A percentile compares a stretch with the other conserved stretches of the same genome.
phyloP scores from a whole-genome alignment of 1,284 basidiomycete species.

The Cryptococcus sp. region DNA sequence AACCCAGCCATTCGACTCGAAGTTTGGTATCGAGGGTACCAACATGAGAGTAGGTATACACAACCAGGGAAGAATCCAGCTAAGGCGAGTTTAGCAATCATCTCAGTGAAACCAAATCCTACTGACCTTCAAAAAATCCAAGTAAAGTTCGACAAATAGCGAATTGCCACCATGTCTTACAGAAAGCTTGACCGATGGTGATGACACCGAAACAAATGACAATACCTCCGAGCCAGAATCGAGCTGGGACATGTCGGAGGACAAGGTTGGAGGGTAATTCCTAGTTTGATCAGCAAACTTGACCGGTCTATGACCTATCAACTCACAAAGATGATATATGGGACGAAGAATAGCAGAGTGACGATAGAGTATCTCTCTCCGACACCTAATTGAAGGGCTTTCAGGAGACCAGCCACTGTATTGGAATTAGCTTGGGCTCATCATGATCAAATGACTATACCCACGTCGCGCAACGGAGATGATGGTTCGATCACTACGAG shows the following conservation, averaged over 20 bases:
- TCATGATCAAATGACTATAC: conserved; percentile 5
- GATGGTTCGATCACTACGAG: conserved; percentile 33
- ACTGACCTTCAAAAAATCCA: conserved; percentile 43
- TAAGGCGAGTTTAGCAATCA: neutral
- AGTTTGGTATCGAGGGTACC: conserved; percentile 51
- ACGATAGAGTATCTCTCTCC: conserved; percentile 45
- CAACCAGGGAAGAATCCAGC: conserved; percentile 38
- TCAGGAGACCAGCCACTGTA: conserved; percentile 31
- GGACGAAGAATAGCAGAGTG: conserved; percentile 42
- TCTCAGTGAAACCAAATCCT: conserved; percentile 21
- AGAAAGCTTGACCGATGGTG: conserved; percentile 58
- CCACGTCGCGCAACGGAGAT: conserved; percentile 26
- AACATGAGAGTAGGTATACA: conserved; percentile 49
- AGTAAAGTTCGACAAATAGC: conserved; percentile 46
- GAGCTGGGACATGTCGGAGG: conserved; percentile 43
- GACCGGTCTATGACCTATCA: neutral
- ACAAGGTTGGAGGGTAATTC: conserved; percentile 33
- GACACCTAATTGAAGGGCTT: conserved; percentile 26
- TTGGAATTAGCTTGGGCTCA: conserved; percentile 1
- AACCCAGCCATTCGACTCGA: conserved; percentile 43
- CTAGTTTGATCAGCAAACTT: neutral
- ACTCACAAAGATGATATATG: conserved; percentile 46
- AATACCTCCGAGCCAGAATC: conserved; percentile 48
- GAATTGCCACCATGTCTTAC: conserved; percentile 54
- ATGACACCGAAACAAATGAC: conserved; percentile 52